Base-by-base conservation (phyloP, 2,329 filamentous ascomycete species). In the Plenodomus biglobosus region DNA sequence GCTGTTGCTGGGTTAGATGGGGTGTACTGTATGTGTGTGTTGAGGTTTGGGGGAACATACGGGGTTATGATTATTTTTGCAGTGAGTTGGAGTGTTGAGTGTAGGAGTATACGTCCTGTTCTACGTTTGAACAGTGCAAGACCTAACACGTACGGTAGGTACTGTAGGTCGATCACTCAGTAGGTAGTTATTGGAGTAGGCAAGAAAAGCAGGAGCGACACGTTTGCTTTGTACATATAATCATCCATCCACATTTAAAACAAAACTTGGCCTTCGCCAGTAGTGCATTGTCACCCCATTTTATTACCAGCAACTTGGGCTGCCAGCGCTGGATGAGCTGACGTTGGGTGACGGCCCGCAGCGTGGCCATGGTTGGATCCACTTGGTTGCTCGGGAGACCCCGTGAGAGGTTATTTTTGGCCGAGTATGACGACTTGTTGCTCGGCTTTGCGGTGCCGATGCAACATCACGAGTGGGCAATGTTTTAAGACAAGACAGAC, bases 371-470 rank as follows among this genome's bases (percentile, higher is more conserved):
- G 35, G 46, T 42, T 43, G 41, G 54, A 54, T 49, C 58, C 54
- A 56, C 52, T 38, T 40, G 42, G 58, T 59, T 58, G 53, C 49
- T 51, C 45, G 40, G 56, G 58, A 40, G 50, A 55, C 43, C 42
- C n/a, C 40, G 41, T 17, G 38, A 32, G 20, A 19, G 5, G 21
- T 52, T 59, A 58, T 58, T 59, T 58, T 56, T 59, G 48, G 49
- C 16, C 41, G 5, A 15, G 16, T 17, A 53, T 50, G 52, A 53
- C 54, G 46, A 42, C 7, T 19, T 20, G 13, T 7, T 32, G 8
- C 41, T 41, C 40, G 44, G 38, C 40, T 34, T 21, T 19, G 13
- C 19, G 7, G 17, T 40, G 40, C 40, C 27, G 36, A 8, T 17
- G 8, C 17, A 37, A 38, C 8, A 15, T n/a, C 11, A 10, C 22